Conservation (phyloP, 148 eudicot species). For the Camellia japonica region DNA sequence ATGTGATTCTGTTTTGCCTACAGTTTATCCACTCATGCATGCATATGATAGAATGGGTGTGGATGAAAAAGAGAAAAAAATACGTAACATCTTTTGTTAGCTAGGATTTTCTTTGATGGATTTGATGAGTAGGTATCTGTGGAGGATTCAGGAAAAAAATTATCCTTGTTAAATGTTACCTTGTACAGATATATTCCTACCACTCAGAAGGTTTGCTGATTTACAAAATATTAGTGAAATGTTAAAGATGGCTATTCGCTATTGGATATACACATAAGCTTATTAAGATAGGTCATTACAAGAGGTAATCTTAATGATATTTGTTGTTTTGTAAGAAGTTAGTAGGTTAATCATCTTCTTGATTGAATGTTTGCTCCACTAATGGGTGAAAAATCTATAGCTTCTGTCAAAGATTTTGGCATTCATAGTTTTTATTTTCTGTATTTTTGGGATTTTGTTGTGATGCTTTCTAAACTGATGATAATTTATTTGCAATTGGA, state of each 20-base stretch:
- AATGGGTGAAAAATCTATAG: not conserved
- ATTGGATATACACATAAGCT: not conserved
- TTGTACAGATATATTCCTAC: not conserved
- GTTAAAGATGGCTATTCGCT: not conserved
- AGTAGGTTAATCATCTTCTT: not conserved
- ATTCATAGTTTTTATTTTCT: not conserved
- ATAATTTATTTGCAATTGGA: not conserved
- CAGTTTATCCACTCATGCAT: not conserved
- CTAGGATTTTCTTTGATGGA: not conserved
- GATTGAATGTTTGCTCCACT: not conserved
- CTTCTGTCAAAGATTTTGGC: conserved; percentile 1
- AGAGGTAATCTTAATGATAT: not conserved
- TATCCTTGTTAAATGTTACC: not conserved
- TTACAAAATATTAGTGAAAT: not conserved
- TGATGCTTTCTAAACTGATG: not conserved
- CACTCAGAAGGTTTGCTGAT: not conserved
- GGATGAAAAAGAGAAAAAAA: not conserved
- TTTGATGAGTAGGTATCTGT: not conserved
- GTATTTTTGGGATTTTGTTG: not conserved
- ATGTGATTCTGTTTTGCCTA: not conserved
- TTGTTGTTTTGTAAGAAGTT: not conserved
- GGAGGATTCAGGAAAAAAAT: not conserved
- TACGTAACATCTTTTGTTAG: not conserved
- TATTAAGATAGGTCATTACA: not conserved
- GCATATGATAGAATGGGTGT: not conserved